These are phyloP conservation scores for Solanum hybrid DNA, from an alignment of 305 asterid genomes.

Conservation along the genomic window DNA sequence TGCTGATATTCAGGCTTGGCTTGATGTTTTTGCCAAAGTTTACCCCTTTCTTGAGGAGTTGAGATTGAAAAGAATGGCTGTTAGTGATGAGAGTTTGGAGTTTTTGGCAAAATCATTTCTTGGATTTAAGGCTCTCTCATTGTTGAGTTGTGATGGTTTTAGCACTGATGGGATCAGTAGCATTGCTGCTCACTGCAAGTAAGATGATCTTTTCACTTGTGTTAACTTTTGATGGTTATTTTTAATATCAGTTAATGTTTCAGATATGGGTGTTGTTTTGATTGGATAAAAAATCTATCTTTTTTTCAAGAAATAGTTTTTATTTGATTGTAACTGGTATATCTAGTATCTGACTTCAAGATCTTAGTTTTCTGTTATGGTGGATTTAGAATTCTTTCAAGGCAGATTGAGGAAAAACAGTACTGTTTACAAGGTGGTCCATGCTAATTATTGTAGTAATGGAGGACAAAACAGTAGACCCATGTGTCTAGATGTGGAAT, in stretches of 20 bases:
- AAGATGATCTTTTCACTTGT: slow-evolving; percentile 6
- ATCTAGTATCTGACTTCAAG: background rate
- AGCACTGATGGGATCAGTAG: slow-evolving; percentile 61
- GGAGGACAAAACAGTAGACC: slow-evolving; percentile 10
- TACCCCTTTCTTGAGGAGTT: slow-evolving; percentile 83
- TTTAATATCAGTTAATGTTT: background rate
- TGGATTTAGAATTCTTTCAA: background rate
- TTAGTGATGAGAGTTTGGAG: slow-evolving; percentile 72
- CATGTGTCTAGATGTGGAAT: background rate
- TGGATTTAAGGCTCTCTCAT: slow-evolving; percentile 55
- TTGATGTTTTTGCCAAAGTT: slow-evolving; percentile 52
- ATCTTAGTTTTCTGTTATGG: background rate
- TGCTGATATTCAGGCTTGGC: slow-evolving; percentile 65
- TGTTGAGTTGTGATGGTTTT: slow-evolving; percentile 75
- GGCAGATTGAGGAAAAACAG: background rate
- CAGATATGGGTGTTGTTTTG: background rate
- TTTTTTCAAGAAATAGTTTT: background rate
- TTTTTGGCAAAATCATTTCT: slow-evolving; percentile 62
- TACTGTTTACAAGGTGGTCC: background rate
- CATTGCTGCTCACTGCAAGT: slow-evolving; percentile 74
- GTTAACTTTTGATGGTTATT: background rate
- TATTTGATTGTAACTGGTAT: background rate
- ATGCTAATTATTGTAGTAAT: slow-evolving; percentile 1
- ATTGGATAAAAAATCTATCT: background rate
- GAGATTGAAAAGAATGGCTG: slow-evolving; percentile 72